Conservation (phyloP, 129 eudicot genomes). For the Centrapalus pauciflorus region DNA sequence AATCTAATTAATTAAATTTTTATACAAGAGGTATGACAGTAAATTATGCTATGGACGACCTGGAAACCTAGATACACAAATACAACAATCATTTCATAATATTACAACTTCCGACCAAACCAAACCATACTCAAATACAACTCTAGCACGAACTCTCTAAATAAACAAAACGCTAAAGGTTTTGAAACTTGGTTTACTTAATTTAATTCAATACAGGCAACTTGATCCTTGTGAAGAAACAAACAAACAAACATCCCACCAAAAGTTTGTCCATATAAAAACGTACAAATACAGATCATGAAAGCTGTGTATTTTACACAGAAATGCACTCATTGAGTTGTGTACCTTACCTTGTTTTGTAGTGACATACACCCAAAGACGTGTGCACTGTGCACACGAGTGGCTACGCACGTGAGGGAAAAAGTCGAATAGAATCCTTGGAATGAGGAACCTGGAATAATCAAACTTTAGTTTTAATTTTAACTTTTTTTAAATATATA, state of each 20-base stretch:
- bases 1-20: no score
- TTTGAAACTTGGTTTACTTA: neutral
- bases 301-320: neutral
- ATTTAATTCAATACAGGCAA: neutral
- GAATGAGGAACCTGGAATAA: conserved; percentile 33
- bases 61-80: no score
- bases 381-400: conserved; percentile 32
- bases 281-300: neutral
- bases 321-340: no score
- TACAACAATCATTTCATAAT: no score
- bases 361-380: neutral
- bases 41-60: no score
- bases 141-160: no score
- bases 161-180: no score
- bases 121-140: no score
- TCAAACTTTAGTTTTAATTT: conserved; percentile 18
- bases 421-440: conserved; percentile 18
- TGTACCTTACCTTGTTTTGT: no score
- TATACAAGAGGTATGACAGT: no score
- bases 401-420: conserved; percentile 28
- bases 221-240: neutral
- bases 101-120: no score
- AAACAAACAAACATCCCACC: conserved; percentile 6
- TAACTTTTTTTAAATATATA: no score
- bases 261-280: neutral